Base-by-base conservation (phyloP, 2,329 filamentous ascomycete species). In the Cytospora mali region DNA sequence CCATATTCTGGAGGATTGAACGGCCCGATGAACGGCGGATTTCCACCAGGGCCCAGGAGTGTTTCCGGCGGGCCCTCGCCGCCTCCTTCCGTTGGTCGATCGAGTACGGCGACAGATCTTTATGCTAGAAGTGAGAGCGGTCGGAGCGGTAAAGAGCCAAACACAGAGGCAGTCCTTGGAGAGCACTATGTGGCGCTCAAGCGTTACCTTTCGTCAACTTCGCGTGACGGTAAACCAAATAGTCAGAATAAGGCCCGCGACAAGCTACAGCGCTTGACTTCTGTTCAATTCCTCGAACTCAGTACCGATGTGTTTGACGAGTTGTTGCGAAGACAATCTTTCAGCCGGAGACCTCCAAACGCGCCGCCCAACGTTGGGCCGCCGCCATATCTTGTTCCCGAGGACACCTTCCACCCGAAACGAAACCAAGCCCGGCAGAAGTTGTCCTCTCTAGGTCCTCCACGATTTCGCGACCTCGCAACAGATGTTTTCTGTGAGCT, bases 251-350 rank as follows among this genome's bases (percentile, higher is more conserved):
- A 93, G 76, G 95, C 95, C 61, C 89, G 93, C 71, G 95, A 98
- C 77, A 99, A 99, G 81, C 83, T 98, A 62, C 83, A 97, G 64
- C 88, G 94, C 64, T 84, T 99, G 57, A 97, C 93, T 0, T 82
- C 90, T 1, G 92, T 96, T 29, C 95, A 99, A 75, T 98, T 99
- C 75, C 92, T 96, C 76, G 95, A 99, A 78, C 84, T 99, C 66
- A 97, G 93, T 77, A 98, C 94, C 62, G 95, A 99, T 77, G 94
- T 99, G 48, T 98, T 91, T 77, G 95, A 99, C 76, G 95, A 99
- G 78, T 82, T 98, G 68, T 83, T 96, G 69, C 89, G 95, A 64
- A 87, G 95, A 67, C 93, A 98, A 75, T 85, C 90, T 68, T 82
- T 82, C 57, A 83, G 83, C 59, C 78, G 85, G 65, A 79, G 79